Evolutionary conservation across 2,329 filamentous ascomycete genomes (phyloP).

Genomic region (Epichloe sp.): DNA sequence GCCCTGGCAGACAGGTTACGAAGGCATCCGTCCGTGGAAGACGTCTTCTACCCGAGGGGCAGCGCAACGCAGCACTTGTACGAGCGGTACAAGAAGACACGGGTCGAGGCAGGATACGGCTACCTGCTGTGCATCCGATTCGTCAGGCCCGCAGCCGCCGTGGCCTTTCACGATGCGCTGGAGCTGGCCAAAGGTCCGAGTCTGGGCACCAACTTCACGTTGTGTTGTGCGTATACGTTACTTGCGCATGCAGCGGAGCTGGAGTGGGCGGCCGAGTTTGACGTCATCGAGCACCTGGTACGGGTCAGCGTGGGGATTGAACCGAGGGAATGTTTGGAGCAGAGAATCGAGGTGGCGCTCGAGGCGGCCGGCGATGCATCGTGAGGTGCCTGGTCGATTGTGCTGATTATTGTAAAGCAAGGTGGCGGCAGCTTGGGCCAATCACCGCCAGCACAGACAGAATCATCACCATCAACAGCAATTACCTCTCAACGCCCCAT

Average conservation of each 20-base stretch:
- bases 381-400: not conserved
- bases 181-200: slow-evolving; percentile 36
- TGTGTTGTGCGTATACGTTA: slow-evolving; percentile 28
- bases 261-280: slow-evolving; percentile 25
- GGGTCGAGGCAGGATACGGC: slow-evolving; percentile 30
- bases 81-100: slow-evolving; percentile 16
- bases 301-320: slow-evolving; percentile 33
- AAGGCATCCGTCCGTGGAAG: slow-evolving; percentile 10
- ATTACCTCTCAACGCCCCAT: too few species aligned
- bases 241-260: slow-evolving; percentile 25
- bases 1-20: slow-evolving; percentile 14
- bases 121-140: slow-evolving; percentile 39
- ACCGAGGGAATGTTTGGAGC: not conserved
- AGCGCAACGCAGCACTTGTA: slow-evolving; percentile 21
- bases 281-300: slow-evolving; percentile 26
- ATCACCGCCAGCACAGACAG: too few species aligned
- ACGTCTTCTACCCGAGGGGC: slow-evolving; percentile 30
- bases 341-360: not conserved
- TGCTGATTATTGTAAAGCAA: too few species aligned
- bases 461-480: too few species aligned
- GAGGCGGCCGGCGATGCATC: not conserved
- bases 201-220: slow-evolving; percentile 35
- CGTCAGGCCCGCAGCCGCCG: slow-evolving; percentile 18
- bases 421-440: too few species aligned
- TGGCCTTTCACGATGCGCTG: slow-evolving; percentile 34